phyloP scores from a whole-genome alignment of 305 asterid genomes.

The Plantago coronopus region DNA sequence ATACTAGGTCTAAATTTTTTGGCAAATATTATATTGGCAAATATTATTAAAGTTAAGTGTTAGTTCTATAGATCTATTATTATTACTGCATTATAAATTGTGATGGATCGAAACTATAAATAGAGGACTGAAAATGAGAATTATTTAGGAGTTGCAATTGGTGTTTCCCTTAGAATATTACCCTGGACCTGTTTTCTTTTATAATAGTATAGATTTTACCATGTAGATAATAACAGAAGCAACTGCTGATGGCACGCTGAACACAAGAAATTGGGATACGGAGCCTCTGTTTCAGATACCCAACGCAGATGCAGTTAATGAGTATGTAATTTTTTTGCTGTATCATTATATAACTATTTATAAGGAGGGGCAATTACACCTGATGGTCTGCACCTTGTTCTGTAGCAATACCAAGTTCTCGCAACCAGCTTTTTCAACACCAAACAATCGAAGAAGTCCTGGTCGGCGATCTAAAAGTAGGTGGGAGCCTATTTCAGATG shows the following conservation, averaged over 20 bases:
- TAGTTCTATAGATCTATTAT: too few relatives aligned
- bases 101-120: too few relatives aligned
- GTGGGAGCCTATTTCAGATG: constrained; percentile 92
- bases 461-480: constrained; percentile 84
- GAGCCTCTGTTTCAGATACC: constrained; percentile 85
- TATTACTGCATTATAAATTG: too few relatives aligned
- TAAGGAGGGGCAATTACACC: constrained; percentile 18
- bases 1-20: too few relatives aligned
- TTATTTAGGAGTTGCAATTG: too few relatives aligned
- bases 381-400: constrained; percentile 22
- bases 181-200: too few relatives aligned
- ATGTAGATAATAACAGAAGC: constrained; percentile 74
- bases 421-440: constrained; percentile 36
- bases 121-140: too few relatives aligned
- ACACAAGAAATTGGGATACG: constrained; percentile 80
- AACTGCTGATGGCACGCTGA: constrained; percentile 77
- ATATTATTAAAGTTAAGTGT: too few relatives aligned
- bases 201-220: constrained; percentile 17
- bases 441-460: constrained; percentile 70
- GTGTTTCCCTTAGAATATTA: too few relatives aligned
- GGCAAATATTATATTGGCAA: too few relatives aligned
- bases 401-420: constrained; percentile 48
- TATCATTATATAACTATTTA: constrained; percentile 12
- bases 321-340: constrained; percentile 43
- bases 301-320: constrained; percentile 40